A percentile compares a stretch with the other conserved stretches of the same genome.
Evolutionary conservation across 2,329 filamentous ascomycete species (phyloP).

Genomic region (Exophiala phaeomuriformis): DNA sequence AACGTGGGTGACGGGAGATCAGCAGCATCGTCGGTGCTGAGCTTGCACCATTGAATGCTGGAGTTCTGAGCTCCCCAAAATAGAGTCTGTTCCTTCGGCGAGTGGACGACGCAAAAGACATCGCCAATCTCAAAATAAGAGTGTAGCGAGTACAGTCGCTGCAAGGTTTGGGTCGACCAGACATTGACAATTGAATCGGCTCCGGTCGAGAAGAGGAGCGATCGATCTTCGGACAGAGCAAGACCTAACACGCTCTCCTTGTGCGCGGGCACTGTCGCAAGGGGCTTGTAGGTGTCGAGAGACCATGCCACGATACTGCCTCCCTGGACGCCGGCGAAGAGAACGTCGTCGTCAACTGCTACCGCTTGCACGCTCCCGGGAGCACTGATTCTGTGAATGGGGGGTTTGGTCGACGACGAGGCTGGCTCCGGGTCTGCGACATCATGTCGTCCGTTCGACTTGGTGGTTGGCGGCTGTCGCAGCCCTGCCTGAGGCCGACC

Average conservation of each 20-base stretch:
- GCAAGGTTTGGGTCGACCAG: slow-evolving; percentile 70
- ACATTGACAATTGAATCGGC: slow-evolving; percentile 92
- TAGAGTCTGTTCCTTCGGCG: slow-evolving; percentile 66
- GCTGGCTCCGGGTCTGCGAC: not conserved
- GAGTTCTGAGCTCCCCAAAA: slow-evolving; percentile 86
- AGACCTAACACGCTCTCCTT: slow-evolving; percentile 84
- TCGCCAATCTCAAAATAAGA: slow-evolving; percentile 92
- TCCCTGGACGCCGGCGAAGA: slow-evolving; percentile 88
- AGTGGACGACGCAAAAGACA: slow-evolving; percentile 91
- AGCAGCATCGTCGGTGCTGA: slow-evolving; percentile 52
- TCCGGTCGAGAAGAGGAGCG: slow-evolving; percentile 80
- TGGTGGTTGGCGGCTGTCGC: not conserved
- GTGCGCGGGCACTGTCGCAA: slow-evolving; percentile 75
- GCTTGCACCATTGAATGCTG: slow-evolving; percentile 59
- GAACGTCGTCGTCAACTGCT: slow-evolving; percentile 68
- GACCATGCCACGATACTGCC: slow-evolving; percentile 91
- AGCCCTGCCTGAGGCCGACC: not conserved
- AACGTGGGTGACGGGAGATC: slow-evolving; percentile 54
- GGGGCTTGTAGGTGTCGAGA: slow-evolving; percentile 75
- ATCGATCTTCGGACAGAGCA: slow-evolving; percentile 66
- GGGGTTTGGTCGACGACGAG: slow-evolving; percentile 11
- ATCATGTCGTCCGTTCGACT: not conserved
- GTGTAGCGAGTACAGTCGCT: slow-evolving; percentile 79
- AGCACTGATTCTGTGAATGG: slow-evolving; percentile 22
- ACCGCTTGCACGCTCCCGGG: slow-evolving; percentile 56